These are phyloP conservation scores for Neurospora tetrasperma DNA, from an alignment of 495 filamentous ascomycete genomes.

Conservation along the genomic window DNA sequence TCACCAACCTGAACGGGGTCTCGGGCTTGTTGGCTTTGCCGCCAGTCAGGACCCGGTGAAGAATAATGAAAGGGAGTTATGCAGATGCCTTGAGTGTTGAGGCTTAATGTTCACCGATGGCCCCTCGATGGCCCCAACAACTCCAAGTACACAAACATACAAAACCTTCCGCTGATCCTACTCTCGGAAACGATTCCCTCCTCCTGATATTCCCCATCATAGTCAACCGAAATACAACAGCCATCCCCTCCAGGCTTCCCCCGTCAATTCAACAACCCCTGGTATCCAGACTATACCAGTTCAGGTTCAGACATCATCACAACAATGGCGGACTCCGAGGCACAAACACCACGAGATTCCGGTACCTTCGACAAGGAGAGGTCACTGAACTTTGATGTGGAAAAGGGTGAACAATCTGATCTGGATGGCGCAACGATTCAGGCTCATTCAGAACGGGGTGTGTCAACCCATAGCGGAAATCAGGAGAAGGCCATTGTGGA, in stretches of 20 bases:
- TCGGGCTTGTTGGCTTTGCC: not conserved
- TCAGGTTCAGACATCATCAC: not conserved
- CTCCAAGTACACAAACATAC: not conserved
- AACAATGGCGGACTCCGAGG: constrained; percentile 14
- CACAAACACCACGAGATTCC: constrained; percentile 3
- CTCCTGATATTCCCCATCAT: not conserved
- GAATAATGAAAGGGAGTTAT: not conserved
- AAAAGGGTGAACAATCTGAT: constrained; percentile 18
- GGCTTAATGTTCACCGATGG: not conserved
- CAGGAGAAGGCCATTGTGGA: not conserved
- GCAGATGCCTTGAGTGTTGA: not conserved
- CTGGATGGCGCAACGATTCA: constrained; percentile 17
- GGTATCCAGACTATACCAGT: not conserved
- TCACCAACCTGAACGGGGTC: not conserved
- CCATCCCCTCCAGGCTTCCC: not conserved
- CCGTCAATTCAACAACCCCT: not conserved
- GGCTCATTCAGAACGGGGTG: constrained; percentile 1
- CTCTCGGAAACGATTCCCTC: not conserved
- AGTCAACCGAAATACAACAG: not conserved
- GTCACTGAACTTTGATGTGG: constrained; percentile 9
- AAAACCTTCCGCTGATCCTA: not conserved
- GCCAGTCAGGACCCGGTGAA: not conserved
- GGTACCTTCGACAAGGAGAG: not conserved
- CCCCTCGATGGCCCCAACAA: not conserved
- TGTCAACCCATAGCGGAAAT: not conserved